phyloP scores from a whole-genome alignment of 192 early-diverging fungal species.

The Chytriomyces hyalinus region DNA sequence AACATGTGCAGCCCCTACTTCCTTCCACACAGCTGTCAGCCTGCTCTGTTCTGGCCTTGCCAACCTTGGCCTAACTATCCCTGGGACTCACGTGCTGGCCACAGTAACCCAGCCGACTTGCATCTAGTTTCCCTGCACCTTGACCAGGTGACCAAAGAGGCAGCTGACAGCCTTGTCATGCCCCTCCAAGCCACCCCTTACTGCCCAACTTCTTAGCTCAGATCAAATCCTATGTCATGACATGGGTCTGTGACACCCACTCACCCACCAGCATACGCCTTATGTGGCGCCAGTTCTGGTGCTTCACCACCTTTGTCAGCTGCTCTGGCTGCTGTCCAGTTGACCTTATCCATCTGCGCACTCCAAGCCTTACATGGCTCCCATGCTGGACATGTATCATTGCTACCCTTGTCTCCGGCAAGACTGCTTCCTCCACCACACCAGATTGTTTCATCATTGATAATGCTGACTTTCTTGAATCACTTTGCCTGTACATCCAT shows the following conservation, averaged over 20 bases:
- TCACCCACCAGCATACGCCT: neutral
- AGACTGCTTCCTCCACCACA: neutral
- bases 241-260: too few species aligned
- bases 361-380: neutral
- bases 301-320: neutral
- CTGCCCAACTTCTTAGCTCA: too few species aligned
- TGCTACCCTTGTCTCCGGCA: constrained; percentile 3
- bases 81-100: neutral
- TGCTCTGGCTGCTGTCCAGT: neutral
- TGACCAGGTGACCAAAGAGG: neutral
- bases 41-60: neutral
- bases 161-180: neutral
- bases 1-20: neutral
- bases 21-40: neutral
- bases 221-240: too few species aligned
- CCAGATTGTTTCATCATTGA: neutral
- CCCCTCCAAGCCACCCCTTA: neutral
- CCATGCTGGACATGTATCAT: neutral
- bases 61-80: neutral
- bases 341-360: neutral
- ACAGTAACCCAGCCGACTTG: neutral
- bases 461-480: neutral
- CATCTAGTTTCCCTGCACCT: neutral
- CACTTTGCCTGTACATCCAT: neutral
- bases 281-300: neutral